A percentile compares a stretch with the other conserved stretches of the same genome.
phyloP scores from a whole-genome alignment of 192 early-diverging fungal genomes.

The Coemansia sp. region DNA sequence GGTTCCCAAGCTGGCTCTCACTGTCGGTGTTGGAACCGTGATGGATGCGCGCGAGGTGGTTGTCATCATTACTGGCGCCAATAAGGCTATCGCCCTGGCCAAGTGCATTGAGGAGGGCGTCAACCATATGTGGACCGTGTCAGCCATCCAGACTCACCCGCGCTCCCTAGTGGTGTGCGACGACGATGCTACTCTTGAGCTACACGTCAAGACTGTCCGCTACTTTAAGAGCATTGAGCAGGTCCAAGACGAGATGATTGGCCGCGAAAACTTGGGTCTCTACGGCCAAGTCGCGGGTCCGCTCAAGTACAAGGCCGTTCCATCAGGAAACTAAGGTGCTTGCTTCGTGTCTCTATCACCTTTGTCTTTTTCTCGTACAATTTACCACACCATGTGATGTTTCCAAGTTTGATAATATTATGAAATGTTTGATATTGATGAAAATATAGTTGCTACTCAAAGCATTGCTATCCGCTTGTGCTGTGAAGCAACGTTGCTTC shows the following conservation, averaged over 20 bases:
- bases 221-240: slow-evolving; percentile 90
- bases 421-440: background rate
- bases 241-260: slow-evolving; percentile 77
- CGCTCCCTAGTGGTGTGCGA: slow-evolving; percentile 84
- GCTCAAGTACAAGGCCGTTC: slow-evolving; percentile 50
- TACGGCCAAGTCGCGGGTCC: slow-evolving; percentile 63
- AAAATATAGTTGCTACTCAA: background rate
- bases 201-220: slow-evolving; percentile 88
- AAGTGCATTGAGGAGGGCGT: slow-evolving; percentile 85
- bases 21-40: slow-evolving; percentile 87
- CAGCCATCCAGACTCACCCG: slow-evolving; percentile 80
- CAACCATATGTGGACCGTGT: slow-evolving; percentile 92
- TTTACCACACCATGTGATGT: background rate
- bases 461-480: background rate
- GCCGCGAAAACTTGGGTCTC: slow-evolving; percentile 72
- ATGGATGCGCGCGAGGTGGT: slow-evolving; percentile 85
- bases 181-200: slow-evolving; percentile 86
- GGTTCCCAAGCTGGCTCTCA: slow-evolving; percentile 88
- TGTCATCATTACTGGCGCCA: slow-evolving; percentile 84
- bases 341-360: background rate
- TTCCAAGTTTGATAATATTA: background rate
- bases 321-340: slow-evolving; percentile 39
- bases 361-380: slow-evolving; percentile 2
- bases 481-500: background rate
- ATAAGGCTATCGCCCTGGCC: slow-evolving; percentile 81